Percentiles rank a stretch among this genome's conserved stretches.
These are phyloP conservation scores for Kwoniella bestiolae DNA, from an alignment of 768 basidiomycete species.

Conservation along the genomic window DNA sequence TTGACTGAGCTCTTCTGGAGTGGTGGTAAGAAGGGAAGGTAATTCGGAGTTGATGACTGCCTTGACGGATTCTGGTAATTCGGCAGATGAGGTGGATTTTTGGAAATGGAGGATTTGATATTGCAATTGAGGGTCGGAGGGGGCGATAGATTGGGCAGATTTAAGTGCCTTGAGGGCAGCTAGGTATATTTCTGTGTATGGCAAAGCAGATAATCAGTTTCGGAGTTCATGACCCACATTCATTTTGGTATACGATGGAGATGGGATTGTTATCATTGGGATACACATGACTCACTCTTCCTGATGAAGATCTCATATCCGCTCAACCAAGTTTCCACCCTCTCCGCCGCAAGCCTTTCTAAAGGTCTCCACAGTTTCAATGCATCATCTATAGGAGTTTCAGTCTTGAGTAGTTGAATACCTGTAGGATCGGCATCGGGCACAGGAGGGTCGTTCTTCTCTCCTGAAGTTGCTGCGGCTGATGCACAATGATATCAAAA, in stretches of 20 bases:
- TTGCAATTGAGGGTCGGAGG: conserved; percentile 71
- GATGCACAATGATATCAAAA: background rate
- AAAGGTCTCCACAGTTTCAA: conserved; percentile 72
- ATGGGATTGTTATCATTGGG: background rate
- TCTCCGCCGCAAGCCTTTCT: conserved; percentile 61
- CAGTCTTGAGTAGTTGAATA: conserved; percentile 66
- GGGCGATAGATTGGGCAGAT: conserved; percentile 64
- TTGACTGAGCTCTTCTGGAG: conserved; percentile 71
- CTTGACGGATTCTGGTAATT: conserved; percentile 62
- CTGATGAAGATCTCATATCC: conserved; percentile 81
- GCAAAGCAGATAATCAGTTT: conserved; percentile 6
- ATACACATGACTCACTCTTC: conserved; percentile 66
- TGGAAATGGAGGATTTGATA: conserved; percentile 70
- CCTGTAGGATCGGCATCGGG: conserved; percentile 84
- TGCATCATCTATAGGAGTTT: conserved; percentile 76
- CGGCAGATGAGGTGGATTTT: conserved; percentile 64
- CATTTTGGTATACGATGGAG: no score
- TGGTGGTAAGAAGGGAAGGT: conserved; percentile 64
- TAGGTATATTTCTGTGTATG: conserved; percentile 70
- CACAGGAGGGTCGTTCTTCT: conserved; percentile 43
- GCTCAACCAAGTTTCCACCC: conserved; percentile 73
- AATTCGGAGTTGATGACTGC: conserved; percentile 63
- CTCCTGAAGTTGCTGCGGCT: conserved; percentile 34
- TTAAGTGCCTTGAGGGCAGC: conserved; percentile 75
- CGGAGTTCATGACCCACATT: no score